phyloP scores from a whole-genome alignment of 1,284 basidiomycete species.

The Cutaneotrichosporon mucoides region DNA sequence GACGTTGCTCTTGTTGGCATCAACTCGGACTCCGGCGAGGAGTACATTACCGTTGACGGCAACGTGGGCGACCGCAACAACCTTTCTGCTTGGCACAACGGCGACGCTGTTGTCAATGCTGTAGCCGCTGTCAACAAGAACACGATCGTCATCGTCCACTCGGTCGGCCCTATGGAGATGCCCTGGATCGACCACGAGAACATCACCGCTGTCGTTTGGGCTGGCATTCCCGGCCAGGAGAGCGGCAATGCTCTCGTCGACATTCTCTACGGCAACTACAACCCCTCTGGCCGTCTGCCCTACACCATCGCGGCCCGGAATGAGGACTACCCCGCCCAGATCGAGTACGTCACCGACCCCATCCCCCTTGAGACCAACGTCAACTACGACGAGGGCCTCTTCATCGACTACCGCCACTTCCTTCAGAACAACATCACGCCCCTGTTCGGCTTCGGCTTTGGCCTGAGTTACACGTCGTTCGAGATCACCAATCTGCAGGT shows the following conservation, averaged over 20 bases:
- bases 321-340: constrained; percentile 60
- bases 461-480: constrained; percentile 78
- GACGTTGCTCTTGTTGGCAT: constrained; percentile 65
- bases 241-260: constrained; percentile 70
- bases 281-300: constrained; percentile 70
- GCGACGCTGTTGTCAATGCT: constrained; percentile 54
- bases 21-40: constrained; percentile 69
- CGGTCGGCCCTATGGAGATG: constrained; percentile 67
- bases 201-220: constrained; percentile 58
- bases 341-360: constrained; percentile 52
- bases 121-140: constrained; percentile 56
- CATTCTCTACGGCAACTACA: constrained; percentile 55
- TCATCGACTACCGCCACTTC: constrained; percentile 75
- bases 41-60: constrained; percentile 68
- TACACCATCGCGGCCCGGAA: constrained; percentile 71
- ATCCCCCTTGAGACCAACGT: constrained; percentile 52
- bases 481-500: constrained; percentile 49
- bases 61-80: constrained; percentile 64
- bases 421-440: constrained; percentile 61
- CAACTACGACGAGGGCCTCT: constrained; percentile 66
- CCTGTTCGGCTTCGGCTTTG: constrained; percentile 73
- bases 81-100: constrained; percentile 72
- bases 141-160: constrained; percentile 75
- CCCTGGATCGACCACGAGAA: constrained; percentile 68
- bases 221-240: constrained; percentile 62